Percentiles rank a stretch among this genome's conserved stretches.
Evolutionary conservation across 306 rosid genomes (phyloP).

Genomic region (Echinosophora koreensis): DNA sequence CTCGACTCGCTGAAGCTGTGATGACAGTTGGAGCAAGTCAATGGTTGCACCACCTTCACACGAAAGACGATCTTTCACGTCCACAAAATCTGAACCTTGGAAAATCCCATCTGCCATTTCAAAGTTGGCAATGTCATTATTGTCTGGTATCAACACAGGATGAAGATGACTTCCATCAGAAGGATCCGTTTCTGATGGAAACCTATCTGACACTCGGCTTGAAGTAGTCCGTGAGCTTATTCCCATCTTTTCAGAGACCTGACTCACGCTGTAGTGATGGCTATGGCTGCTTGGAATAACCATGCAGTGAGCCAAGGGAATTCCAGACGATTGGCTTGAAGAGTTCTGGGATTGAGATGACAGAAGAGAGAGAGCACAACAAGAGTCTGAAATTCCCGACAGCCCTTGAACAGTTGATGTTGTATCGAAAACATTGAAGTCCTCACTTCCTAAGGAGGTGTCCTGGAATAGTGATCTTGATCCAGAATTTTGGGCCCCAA

Average conservation of each 20-base stretch:
- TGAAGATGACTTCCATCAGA: constrained; percentile 56
- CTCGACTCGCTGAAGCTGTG: constrained; percentile 88
- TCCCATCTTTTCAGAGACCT: constrained; percentile 61
- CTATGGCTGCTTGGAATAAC: constrained; percentile 63
- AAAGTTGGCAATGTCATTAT: constrained; percentile 59
- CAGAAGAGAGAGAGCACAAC: constrained; percentile 99
- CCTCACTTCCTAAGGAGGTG: constrained; percentile 63
- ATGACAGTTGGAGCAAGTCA: constrained; percentile 82
- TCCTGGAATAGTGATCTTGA: constrained; percentile 55
- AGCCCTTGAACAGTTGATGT: constrained; percentile 62
- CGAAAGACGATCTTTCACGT: constrained; percentile 57
- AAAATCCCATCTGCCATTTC: constrained; percentile 66
- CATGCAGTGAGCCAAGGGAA: constrained; percentile 60
- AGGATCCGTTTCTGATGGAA: constrained; percentile 57
- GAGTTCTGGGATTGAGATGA: constrained; percentile 87
- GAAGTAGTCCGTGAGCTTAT: constrained; percentile 65
- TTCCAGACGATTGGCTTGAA: constrained; percentile 69
- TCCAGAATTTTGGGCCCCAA: constrained; percentile 51
- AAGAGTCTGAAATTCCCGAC: constrained; percentile 68
- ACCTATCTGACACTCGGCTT: constrained; percentile 57
- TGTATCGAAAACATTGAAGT: constrained; percentile 61
- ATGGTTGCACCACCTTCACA: constrained; percentile 69
- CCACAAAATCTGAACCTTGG: constrained; percentile 59
- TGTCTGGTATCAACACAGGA: constrained; percentile 61
- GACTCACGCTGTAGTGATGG: constrained; percentile 61